Evolutionary conservation across 257 asterid genomes (phyloP).

Genomic region (Parsonsia alboflavescens): DNA sequence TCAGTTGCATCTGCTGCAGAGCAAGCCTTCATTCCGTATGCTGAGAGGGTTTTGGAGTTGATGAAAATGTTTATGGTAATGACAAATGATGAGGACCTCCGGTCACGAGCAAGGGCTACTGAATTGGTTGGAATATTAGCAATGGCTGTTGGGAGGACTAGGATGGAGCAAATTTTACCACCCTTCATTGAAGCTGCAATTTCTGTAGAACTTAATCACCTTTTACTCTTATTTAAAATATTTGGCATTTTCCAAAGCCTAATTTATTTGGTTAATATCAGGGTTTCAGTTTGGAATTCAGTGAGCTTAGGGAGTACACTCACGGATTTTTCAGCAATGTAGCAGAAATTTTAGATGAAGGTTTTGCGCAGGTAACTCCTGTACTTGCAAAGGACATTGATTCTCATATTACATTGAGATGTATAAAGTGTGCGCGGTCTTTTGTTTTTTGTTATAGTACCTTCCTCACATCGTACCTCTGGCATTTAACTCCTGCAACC

Average conservation of each 20-base stretch:
- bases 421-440: not conserved
- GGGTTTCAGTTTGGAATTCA: conserved; percentile 89
- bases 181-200: conserved; percentile 93
- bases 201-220: conserved; percentile 44
- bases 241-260: conserved; percentile 11
- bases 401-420: not conserved
- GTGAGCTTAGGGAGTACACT: conserved; percentile 98
- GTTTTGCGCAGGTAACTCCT: conserved; percentile 71
- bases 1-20: conserved; percentile 99
- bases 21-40: conserved; percentile 85
- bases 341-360: conserved; percentile 84
- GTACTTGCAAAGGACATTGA: not conserved
- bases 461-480: conserved; percentile 91
- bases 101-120: conserved; percentile 97
- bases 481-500: conserved; percentile 89
- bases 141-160: conserved; percentile 86
- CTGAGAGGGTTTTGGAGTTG: conserved; percentile 93
- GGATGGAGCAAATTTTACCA: conserved; percentile 86
- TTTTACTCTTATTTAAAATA: conserved; percentile 8
- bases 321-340: conserved; percentile 97
- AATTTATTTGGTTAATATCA: conserved; percentile 32
- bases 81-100: conserved; percentile 91
- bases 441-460: conserved; percentile 51
- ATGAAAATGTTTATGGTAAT: conserved; percentile 94
- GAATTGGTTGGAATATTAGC: conserved; percentile 95